Evolutionary conservation across 805 yeast genomes (phyloP), one percentile per base, ranked within the genome.

Genomic region (Cyberlindnera euphorbiae): DNA sequence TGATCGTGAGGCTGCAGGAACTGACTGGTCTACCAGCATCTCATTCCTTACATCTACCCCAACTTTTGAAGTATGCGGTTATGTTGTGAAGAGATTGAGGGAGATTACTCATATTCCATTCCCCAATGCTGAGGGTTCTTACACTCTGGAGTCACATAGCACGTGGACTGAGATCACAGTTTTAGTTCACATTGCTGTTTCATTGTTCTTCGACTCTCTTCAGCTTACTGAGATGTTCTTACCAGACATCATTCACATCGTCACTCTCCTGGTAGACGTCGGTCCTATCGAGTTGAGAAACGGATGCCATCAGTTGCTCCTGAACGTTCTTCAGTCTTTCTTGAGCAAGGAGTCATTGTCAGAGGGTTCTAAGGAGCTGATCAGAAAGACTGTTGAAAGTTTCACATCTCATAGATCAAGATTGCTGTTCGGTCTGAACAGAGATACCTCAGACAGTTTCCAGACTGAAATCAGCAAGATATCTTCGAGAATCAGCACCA

Each of bases 1-100:
- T 46, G 93, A 83, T 45, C 75, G 80, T 50, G 82, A 81, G 46
- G 79, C 86, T n/a, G 86, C 81, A 46, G 82, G 80, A 4, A 71
- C 75, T 26, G 78, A 71, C 32, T 83, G 86, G 86, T 68, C 70
- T 14, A 73, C 71, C 31, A 70, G 79, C 6, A 69, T 81, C 2
- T 69, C 81, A 1, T 67, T 82, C n/a, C 63, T 86, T 45, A 71
- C 81, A 1, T 58, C 75, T 11, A 64, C 75, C 16, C 88, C 95
- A 4, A 78, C 90, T 1, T 64, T 79, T n/a, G 85, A 79, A 44
- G 66, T 84, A 2, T 79, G 87, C 49, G 80, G 85, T 7, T 69
- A 74, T 33, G 71, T 85, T 2, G 65, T 86, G 26, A 56, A 67
- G 22, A 66, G 82, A 42, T 56, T 87, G 27, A 67, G 79, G 42